Evolutionary conservation across 306 rosid genomes (phyloP).

Genomic region (Lotus japonicus): DNA sequence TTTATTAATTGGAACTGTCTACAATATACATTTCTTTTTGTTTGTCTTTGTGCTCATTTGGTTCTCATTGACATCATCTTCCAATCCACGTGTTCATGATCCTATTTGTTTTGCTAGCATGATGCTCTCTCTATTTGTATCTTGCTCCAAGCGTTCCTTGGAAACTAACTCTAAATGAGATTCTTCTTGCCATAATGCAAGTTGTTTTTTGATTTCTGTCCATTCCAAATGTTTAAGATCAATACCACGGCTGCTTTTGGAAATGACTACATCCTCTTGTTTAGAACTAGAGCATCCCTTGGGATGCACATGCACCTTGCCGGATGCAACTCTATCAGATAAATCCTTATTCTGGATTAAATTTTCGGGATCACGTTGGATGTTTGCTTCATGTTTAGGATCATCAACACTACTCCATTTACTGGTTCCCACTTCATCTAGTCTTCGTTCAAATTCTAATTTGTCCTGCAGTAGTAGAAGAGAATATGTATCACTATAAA

Average conservation of each 20-base stretch:
- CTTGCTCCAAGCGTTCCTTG: conserved; percentile 8
- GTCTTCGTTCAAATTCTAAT: conserved; percentile 16
- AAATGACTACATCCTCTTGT: conserved; percentile 9
- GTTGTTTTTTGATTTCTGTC: conserved; percentile 11
- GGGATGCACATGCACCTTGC: no score
- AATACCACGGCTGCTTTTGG: background rate
- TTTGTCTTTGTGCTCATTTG: conserved; percentile 13
- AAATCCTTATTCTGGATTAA: no score
- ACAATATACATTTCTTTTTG: no score
- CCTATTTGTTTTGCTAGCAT: conserved; percentile 1
- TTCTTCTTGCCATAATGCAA: conserved; percentile 18
- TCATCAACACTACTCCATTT: background rate
- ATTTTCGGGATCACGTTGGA: background rate
- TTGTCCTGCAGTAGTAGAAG: conserved; percentile 27
- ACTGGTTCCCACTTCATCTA: conserved; percentile 10
- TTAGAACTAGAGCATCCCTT: conserved; percentile 14
- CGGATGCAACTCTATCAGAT: no score
- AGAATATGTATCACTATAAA: background rate
- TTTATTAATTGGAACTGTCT: no score
- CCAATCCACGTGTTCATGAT: conserved; percentile 11
- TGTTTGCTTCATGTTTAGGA: conserved; percentile 2
- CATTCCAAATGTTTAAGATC: background rate
- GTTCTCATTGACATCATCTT: conserved; percentile 25
- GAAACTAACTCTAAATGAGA: conserved; percentile 15
- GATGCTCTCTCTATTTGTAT: conserved; percentile 2